These are phyloP conservation scores for Scheffersomyces lignicola DNA, from an alignment of 1,139 yeast species.

Conservation along the genomic window DNA sequence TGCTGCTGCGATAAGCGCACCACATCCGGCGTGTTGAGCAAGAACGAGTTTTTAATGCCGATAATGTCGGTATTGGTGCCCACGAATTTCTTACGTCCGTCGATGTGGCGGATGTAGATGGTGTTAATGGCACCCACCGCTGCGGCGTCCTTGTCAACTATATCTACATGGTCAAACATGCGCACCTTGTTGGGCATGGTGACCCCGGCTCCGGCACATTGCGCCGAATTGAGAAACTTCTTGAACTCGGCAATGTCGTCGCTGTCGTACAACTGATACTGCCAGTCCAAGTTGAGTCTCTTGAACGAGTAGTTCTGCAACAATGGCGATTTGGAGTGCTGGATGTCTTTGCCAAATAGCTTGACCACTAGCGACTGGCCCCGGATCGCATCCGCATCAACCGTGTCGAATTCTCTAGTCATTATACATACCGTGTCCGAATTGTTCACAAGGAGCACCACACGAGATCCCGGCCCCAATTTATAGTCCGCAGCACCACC, in stretches of 20 bases:
- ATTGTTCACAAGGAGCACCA: too few species aligned
- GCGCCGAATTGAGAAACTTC: slow-evolving; percentile 11
- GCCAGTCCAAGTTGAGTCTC: slow-evolving; percentile 17
- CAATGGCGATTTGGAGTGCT: slow-evolving; percentile 20
- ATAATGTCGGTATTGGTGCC: slow-evolving; percentile 33
- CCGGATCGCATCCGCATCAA: not conserved
- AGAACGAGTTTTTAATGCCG: slow-evolving; percentile 26
- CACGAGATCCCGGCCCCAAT: too few species aligned
- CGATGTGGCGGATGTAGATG: slow-evolving; percentile 20
- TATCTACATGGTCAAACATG: slow-evolving; percentile 23
- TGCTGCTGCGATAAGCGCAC: slow-evolving; percentile 3
- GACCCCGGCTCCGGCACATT: slow-evolving; percentile 25
- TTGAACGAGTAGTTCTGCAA: slow-evolving; percentile 20
- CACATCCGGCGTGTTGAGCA: slow-evolving; percentile 13
- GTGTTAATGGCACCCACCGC: slow-evolving; percentile 33
- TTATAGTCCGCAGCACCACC: too few species aligned
- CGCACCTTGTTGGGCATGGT: slow-evolving; percentile 30
- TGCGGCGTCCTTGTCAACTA: slow-evolving; percentile 22
- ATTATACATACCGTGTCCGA: too few species aligned
- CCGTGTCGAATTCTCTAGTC: not conserved
- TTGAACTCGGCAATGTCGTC: slow-evolving; percentile 17
- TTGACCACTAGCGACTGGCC: not conserved
- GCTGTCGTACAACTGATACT: slow-evolving; percentile 19
- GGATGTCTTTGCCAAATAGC: slow-evolving; percentile 17
- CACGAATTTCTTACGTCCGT: slow-evolving; percentile 14